Conservation (phyloP, 441 rosid genomes). For the Syzygium syzygioides region DNA sequence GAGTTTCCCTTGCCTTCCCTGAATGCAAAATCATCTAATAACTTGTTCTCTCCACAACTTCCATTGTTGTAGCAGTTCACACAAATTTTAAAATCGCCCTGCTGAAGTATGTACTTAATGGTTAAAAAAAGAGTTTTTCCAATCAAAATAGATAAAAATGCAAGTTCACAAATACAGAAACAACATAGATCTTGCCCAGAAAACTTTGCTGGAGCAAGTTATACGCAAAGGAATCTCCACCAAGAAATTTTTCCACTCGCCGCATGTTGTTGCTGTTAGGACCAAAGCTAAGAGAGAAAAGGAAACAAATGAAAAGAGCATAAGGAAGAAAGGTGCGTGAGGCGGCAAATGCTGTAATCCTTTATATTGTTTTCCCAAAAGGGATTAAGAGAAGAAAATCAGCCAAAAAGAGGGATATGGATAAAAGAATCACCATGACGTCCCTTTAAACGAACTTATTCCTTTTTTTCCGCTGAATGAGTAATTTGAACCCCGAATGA, state of each 20-base stretch:
- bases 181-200: neutral
- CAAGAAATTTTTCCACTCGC: neutral
- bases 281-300: neutral
- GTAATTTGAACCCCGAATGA: neutral
- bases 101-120: slow-evolving; percentile 9
- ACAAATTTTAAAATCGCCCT: slow-evolving; percentile 47
- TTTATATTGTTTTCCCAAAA: neutral
- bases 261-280: neutral
- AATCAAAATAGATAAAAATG: neutral
- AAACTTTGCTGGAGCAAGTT: neutral
- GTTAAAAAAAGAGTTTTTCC: neutral
- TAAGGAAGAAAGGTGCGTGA: neutral
- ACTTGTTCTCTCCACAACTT: slow-evolving; percentile 52
- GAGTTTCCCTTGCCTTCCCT: slow-evolving; percentile 19
- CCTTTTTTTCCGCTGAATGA: neutral
- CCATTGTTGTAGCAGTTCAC: slow-evolving; percentile 55
- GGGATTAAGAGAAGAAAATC: neutral
- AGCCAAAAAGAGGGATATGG: neutral
- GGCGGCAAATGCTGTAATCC: neutral
- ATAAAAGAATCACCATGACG: neutral
- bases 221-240: neutral
- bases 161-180: neutral
- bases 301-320: neutral
- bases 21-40: slow-evolving; percentile 48
- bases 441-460: neutral